Base-by-base conservation (phyloP, 495 filamentous ascomycete genomes). In the Beverwykella pulmonaria region DNA sequence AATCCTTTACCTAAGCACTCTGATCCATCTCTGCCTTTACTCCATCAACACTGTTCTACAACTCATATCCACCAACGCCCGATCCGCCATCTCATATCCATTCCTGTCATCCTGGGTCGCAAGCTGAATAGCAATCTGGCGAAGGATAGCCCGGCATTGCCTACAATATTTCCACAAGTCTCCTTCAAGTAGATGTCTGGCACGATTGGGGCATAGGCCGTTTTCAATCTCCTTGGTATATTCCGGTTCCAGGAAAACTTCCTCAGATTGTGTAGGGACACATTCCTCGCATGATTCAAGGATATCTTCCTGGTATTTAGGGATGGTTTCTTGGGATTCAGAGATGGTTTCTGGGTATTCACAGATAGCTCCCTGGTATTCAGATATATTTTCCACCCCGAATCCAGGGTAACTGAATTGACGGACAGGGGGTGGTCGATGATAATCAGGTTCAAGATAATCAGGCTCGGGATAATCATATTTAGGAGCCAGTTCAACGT, bases 181-280 rank as follows among this genome's bases (percentile, higher is more conserved):
- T 59, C 61, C 59, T 73, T 73, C 58, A 10, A 60, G 36, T 10
- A 59, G 46, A 46, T 68, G 30, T 4, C 30, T 4, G 30, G 30
- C 30, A 34, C 65, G 22, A 65, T 23, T 3, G 39, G 54, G 20
- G 74, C 71, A 12, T 68, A 65, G 32, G 76, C 74, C n/a, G 72
- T 73, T 7, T 73, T 73, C 15, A 72, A 71, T 0, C 44, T 69
- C 69, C 61, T 72, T 66, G 20, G 10, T 49, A 29, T 57, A 53
- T n/a, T 22, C 59, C 17, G 30, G 30, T 34, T 4, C 30, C 4
- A 5, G 30, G 12, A 34, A 5, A 34, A 4, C 4, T 34, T 34
- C 69, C 70, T 56, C 60, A 69, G 17, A 71, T 59, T 14, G 53
- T 48, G 20, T 65, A 49, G 25, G 69, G 66, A 12, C 65, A 25